Conservation (phyloP, 2,329 filamentous ascomycete genomes). For the Neoscytalidium dimidiatum region DNA sequence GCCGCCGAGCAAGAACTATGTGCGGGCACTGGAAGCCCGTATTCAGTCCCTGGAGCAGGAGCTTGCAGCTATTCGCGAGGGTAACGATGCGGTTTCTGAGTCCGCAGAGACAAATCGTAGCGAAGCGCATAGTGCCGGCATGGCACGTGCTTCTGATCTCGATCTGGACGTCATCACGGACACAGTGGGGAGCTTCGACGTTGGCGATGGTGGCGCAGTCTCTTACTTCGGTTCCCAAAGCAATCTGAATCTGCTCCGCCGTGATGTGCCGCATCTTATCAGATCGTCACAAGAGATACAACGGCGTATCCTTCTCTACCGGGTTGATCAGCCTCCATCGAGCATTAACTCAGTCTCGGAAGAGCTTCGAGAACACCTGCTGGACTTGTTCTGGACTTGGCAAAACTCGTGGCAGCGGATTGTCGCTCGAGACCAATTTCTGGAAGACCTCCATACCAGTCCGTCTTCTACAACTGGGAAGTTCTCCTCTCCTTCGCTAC, state of each 20-base stretch:
- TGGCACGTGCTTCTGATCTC: background rate
- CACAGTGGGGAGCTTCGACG: background rate
- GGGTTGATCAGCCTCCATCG: background rate
- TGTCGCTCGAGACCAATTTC: background rate
- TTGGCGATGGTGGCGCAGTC: constrained; percentile 1
- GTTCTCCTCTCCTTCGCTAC: background rate
- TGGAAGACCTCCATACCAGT: background rate
- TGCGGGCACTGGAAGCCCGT: background rate
- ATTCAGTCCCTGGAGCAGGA: background rate
- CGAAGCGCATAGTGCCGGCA: background rate
- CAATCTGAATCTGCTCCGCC: background rate
- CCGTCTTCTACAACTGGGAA: background rate
- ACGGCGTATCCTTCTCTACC: background rate
- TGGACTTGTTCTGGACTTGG: constrained; percentile 2
- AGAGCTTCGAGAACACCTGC: background rate
- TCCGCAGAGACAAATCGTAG: background rate
- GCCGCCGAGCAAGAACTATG: constrained; percentile 3
- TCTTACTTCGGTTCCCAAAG: background rate
- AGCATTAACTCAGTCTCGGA: background rate
- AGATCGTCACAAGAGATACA: background rate
- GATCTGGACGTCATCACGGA: background rate
- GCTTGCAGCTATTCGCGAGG: background rate
- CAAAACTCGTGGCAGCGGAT: background rate
- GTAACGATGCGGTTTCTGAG: background rate
- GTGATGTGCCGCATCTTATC: background rate